Evolutionary conservation across 441 rosid genomes (phyloP).

Genomic region (Adansonia gregorii): DNA sequence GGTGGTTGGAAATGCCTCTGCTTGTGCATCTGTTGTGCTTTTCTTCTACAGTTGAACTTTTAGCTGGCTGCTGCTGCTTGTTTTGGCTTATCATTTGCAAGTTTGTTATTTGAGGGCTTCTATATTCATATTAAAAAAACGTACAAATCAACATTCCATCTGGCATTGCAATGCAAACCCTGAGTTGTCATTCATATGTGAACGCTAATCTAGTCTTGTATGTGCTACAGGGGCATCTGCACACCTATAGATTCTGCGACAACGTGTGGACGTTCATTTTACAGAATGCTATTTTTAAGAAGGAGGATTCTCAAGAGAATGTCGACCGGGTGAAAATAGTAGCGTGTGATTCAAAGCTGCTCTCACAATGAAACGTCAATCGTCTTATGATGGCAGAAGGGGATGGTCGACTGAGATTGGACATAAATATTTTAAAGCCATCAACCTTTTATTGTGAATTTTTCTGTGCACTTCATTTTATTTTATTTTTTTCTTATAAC

Average conservation of each 20-base stretch:
- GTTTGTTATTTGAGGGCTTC: neutral
- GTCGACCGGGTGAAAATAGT: constrained; percentile 89
- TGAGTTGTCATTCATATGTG: neutral
- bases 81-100: neutral
- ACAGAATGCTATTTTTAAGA: constrained; percentile 73
- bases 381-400: constrained; percentile 25
- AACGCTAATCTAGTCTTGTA: neutral
- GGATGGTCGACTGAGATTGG: constrained; percentile 14
- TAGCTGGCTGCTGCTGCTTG: neutral
- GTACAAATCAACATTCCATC: neutral
- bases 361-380: constrained; percentile 54
- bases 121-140: neutral
- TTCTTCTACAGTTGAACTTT: neutral
- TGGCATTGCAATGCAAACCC: neutral
- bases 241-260: constrained; percentile 98
- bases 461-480: constrained; percentile 24
- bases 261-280: constrained; percentile 98
- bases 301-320: constrained; percentile 60
- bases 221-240: constrained; percentile 84
- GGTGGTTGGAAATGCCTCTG: neutral
- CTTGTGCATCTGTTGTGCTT: neutral
- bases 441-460: constrained; percentile 25
- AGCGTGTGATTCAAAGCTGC: constrained; percentile 95
- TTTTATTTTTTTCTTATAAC: constrained; percentile 22
- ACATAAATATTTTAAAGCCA: constrained; percentile 31